Evolutionary conservation across 306 rosid species (phyloP), one percentile per base, ranked within the genome.

Genomic region (Lathyrus oleraceus): DNA sequence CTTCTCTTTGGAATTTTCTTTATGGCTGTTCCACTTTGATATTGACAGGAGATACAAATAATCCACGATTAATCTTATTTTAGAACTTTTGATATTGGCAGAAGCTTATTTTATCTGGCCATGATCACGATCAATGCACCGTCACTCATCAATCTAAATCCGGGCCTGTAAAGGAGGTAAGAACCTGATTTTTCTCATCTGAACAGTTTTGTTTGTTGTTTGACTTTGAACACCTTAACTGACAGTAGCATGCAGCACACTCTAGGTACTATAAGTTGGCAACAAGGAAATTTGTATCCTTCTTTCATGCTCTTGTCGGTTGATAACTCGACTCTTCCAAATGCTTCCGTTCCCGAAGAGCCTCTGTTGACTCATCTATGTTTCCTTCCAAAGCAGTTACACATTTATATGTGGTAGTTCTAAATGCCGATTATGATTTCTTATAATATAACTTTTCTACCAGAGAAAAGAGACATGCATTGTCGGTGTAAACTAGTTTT

Each of bases 191-290:
- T 71, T 71, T 64, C 78, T 62, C 43, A 16, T 47, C 17, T 54
- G n/a, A 65, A 67, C 67, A 47, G 61, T 77, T 27, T 72, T 64
- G 20, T 28, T 42, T 9, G 57, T 71, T 70, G 32, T 57, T 75
- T 36, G 53, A 79, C 17, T 57, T 75, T 36, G 54, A 79, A 71
- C 70, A 45, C 16, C 71, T 56, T 42, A 71, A 67, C 84, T 81
- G 78, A 81, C 75, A 69, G 64, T 75, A 16, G 73, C 61, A 58
- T 82, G 87, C 97, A 89, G 97, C 89, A 85, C 59, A 89, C 97
- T 81, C 65, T 89, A 78, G 96, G 96, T 80, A 89, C 93, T 59
- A 65, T 87, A 69, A 91, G 96, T 70, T 89, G 97, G 97, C 97
- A 91, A 79, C 91, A 85, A 74, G 97, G 97, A 68, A 89, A 91